phyloP scores from a whole-genome alignment of 1,284 basidiomycete genomes.

The Ceratobasidium sp. region DNA sequence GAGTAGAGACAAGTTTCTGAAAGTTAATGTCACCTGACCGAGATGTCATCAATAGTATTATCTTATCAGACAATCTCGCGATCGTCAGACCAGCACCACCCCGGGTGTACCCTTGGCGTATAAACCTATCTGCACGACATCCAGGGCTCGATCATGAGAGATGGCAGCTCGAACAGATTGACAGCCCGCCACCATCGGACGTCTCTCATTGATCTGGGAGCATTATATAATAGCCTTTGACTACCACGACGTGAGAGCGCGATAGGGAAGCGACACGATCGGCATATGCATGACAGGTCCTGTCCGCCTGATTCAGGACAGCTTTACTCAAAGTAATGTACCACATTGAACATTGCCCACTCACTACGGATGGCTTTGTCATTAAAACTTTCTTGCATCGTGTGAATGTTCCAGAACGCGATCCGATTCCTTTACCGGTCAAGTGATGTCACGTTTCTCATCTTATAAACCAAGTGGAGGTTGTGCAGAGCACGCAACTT shows the following conservation, averaged over 20 bases:
- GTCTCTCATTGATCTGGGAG: background rate
- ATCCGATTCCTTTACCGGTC: background rate
- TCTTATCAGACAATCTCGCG: slow-evolving; percentile 15
- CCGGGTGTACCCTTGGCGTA: no score
- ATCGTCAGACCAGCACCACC: no score
- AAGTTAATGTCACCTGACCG: slow-evolving; percentile 28
- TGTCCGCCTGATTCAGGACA: no score
- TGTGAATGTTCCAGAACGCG: background rate
- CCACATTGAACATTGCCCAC: background rate
- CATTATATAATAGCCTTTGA: background rate
- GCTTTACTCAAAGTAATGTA: no score
- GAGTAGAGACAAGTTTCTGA: slow-evolving; percentile 10
- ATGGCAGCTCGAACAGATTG: background rate
- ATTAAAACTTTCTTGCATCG: background rate
- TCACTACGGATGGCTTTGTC: background rate
- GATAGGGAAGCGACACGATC: background rate
- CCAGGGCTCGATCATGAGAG: background rate
- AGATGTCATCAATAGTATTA: background rate
- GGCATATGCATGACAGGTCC: background rate
- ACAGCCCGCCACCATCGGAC: background rate
- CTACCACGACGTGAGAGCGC: no score
- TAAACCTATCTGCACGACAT: background rate
- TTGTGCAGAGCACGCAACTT: no score
- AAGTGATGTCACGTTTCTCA: slow-evolving; percentile 29
- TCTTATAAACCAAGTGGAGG: background rate